These are phyloP conservation scores for Conoideocrella luteorostrata DNA, from an alignment of 2,329 filamentous ascomycete species.

Conservation along the genomic window DNA sequence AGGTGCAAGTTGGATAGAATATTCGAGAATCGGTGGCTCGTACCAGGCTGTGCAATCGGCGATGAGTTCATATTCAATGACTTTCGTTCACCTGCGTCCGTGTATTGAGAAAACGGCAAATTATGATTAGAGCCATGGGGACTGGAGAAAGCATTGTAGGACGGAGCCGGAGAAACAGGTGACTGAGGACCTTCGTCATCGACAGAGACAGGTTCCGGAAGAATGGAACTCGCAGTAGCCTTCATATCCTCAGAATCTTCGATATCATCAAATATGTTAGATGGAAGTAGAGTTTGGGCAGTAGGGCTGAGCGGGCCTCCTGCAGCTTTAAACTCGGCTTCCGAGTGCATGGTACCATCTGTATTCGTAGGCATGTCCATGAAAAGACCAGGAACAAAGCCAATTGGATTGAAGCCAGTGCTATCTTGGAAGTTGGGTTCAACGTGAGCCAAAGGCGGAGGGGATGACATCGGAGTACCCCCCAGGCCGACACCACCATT, in stretches of 20 bases:
- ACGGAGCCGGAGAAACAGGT: constrained; percentile 52
- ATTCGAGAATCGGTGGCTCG: constrained; percentile 36
- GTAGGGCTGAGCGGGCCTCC: constrained; percentile 72
- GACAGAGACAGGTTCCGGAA: constrained; percentile 23
- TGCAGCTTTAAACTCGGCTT: constrained; percentile 54
- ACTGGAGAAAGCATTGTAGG: constrained; percentile 53
- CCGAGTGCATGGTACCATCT: constrained; percentile 41
- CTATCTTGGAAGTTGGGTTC: constrained; percentile 42
- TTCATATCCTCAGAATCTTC: constrained; percentile 48
- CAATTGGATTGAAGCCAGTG: constrained; percentile 46
- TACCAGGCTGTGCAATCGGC: constrained; percentile 25
- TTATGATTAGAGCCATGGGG: constrained; percentile 56
- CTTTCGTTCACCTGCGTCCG: constrained; percentile 38
- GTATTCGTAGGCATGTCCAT: constrained; percentile 39
- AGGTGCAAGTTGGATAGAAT: constrained; percentile 57
- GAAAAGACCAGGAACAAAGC: constrained; percentile 48
- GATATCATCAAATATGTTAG: constrained; percentile 56
- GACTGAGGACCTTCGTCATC: constrained; percentile 48
- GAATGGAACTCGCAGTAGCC: constrained; percentile 23
- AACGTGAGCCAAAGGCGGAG: constrained; percentile 8
- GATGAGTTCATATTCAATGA: constrained; percentile 35
- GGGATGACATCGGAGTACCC: constrained; percentile 5
- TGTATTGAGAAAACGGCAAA: constrained; percentile 46
- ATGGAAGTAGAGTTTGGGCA: constrained; percentile 66
- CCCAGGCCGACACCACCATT: constrained; percentile 3